Evolutionary conservation across 139 green algal genomes (phyloP), one percentile per base, ranked within the genome.

Genomic region (Chlamydomonas sphaeroides): DNA sequence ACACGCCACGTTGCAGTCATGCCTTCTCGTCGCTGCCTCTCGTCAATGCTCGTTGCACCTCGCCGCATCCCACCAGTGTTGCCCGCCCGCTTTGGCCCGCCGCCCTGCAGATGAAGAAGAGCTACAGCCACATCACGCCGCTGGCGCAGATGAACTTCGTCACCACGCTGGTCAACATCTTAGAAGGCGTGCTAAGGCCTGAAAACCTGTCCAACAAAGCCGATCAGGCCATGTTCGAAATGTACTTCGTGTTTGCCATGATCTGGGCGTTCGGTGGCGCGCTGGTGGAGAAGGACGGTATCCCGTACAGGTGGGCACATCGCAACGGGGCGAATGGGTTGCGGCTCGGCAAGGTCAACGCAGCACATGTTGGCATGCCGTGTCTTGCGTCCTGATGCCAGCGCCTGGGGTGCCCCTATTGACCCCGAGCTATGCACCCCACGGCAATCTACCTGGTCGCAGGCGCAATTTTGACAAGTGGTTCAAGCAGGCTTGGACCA

Each of bases 391-490:
- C n/a, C n/a, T n/a, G n/a, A n/a, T n/a, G n/a, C n/a, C n/a, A n/a
- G n/a, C n/a, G n/a, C n/a, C n/a, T n/a, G n/a, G n/a, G n/a, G n/a
- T n/a, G n/a, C n/a, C n/a, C n/a, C n/a, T n/a, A n/a, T n/a, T n/a
- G n/a, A n/a, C n/a, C n/a, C n/a, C n/a, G n/a, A n/a, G n/a, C n/a
- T 14, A 23, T 65, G 17, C 57, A 65, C 28, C 48, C 48, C 48
- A 56, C 48, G 14, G 14, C 56, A 28, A 14, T 32, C 21, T 8
- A 26, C 35, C 63, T n/a, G n/a, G n/a, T n/a, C n/a, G 7, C 68
- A 86, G 83, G 33, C 80, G 86, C 76, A 95, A 95, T 87, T 98
- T 97, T 86, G 94, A 98, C 92, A 97, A 97, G 89, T 98, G 94
- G 94, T 98, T 93, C 89, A 97, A 97, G 92, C 53, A 85, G 30